A percentile compares a stretch with the other conserved stretches of the same genome.
phyloP scores from a whole-genome alignment of 352 stramenopile genomes.

The Phytophthora crassamura region DNA sequence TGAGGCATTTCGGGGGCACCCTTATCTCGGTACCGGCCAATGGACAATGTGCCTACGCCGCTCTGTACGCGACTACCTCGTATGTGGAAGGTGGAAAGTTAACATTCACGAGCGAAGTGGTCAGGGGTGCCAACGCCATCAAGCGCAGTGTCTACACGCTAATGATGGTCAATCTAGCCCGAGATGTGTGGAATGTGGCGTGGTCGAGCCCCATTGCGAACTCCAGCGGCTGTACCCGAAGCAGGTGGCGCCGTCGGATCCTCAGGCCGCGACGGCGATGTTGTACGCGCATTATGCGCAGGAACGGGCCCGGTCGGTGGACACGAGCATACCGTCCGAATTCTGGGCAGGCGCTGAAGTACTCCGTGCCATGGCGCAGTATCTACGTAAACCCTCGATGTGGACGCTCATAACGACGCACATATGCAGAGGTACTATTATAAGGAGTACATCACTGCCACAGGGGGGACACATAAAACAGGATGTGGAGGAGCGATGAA shows the following conservation, averaged over 20 bases:
- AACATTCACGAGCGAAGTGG: neutral
- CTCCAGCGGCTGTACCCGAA: neutral
- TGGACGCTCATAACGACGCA: neutral
- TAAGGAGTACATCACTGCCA: too few species aligned
- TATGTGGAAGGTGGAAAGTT: neutral
- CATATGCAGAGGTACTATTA: slow-evolving; percentile 3
- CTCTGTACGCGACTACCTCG: neutral
- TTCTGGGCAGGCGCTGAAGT: slow-evolving; percentile 7
- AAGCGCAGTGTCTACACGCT: neutral
- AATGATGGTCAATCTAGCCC: slow-evolving; percentile 7
- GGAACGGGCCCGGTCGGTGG: neutral
- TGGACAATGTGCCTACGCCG: slow-evolving; percentile 1
- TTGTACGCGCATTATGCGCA: neutral
- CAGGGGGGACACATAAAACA: too few species aligned
- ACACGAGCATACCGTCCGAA: neutral
- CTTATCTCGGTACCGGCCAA: too few species aligned
- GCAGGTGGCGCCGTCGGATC: neutral
- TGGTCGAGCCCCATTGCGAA: slow-evolving; percentile 2
- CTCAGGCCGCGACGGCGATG: neutral
- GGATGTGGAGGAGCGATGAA: too few species aligned
- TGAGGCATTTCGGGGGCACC: too few species aligned
- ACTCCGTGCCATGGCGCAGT: neutral
- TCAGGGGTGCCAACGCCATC: neutral
- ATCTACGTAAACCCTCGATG: neutral
- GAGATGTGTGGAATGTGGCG: neutral